Base-by-base conservation (phyloP, 768 basidiomycete species). In the Suillus luteus region DNA sequence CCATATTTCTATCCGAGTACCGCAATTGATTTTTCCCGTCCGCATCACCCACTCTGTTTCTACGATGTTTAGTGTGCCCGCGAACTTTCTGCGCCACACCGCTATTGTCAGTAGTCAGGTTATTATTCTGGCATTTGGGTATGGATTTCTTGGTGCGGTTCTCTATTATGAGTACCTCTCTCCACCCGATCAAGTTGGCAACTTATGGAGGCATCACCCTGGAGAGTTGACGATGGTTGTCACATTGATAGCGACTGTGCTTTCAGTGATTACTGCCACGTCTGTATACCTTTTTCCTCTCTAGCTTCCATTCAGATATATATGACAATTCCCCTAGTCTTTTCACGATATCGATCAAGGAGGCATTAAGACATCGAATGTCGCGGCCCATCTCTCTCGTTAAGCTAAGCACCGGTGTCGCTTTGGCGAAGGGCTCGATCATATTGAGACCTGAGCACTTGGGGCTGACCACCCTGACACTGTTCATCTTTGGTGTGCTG, bases 121-220 rank as follows among this genome's bases (percentile, higher is more conserved):
- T 9, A 27, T 51, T 51, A 48, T 64, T 11, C 49, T 64, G 19
- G 58, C 59, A 9, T 64, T 64, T 24, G 49, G 58, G 12, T 64
- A 60, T 17, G 63, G 63, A 17, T 64, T 64, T 37, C 59, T 64
- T n/a, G 59, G 37, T 31, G 59, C 59, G 14, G 37, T 64, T 54
- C 24, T 64, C 33, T 51, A 49, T 11, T 54, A 24, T n/a, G 48
- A 38, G 10, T 51, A 37, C 35, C 33, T 64, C 27, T n/a, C 59
- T 51, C 48, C 60, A 14, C 24, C 63, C 11, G 58, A 64, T 41
- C 22, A 7, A 22, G 15, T 60, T 5, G 41, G 48, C 27, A 17
- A 40, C 15, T 19, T 64, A 59, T 40, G 60, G 51, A 48, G 44
- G 40, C 59, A 40, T n/a, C 2, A 60, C 44, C 63, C 63, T 6